phyloP scores from a whole-genome alignment of 192 early-diverging fungal genomes.

The Coemansia sp. region DNA sequence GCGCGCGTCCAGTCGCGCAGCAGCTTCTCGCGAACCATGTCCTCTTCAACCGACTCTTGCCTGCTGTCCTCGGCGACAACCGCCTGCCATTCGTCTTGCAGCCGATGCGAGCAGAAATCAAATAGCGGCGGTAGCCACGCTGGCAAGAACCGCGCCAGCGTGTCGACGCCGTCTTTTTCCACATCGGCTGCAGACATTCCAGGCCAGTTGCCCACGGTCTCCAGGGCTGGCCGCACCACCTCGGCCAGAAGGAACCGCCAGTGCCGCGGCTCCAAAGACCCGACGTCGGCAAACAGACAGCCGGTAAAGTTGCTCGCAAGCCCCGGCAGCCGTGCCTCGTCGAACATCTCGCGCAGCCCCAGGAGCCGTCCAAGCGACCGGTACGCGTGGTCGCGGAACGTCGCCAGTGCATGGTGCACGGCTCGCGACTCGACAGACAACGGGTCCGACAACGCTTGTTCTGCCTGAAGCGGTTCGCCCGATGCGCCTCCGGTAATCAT shows the following conservation, averaged over 20 bases:
- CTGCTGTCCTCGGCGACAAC: not conserved
- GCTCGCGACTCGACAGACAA: conserved; percentile 14
- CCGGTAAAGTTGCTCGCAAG: conserved; percentile 20
- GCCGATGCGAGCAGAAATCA: conserved; percentile 17
- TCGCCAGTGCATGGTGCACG: conserved; percentile 20
- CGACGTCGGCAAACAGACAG: conserved; percentile 37
- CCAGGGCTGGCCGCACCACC: conserved; percentile 21
- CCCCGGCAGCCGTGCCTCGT: conserved; percentile 4
- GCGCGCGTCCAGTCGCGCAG: conserved; percentile 46
- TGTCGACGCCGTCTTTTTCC: not conserved
- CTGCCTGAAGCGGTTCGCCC: not conserved
- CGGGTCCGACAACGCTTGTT: not conserved
- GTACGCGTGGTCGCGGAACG: conserved; percentile 33
- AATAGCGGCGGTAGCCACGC: conserved; percentile 38
- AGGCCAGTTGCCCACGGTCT: conserved; percentile 35
- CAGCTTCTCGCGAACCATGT: conserved; percentile 33
- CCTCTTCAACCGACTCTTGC: conserved; percentile 14
- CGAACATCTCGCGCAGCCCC: conserved; percentile 20
- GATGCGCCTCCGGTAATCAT: conserved; percentile 13
- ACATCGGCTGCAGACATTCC: not conserved
- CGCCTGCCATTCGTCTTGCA: conserved; percentile 26
- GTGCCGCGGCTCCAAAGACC: conserved; percentile 26
- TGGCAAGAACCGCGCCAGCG: conserved; percentile 14
- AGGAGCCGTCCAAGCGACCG: conserved; percentile 28
- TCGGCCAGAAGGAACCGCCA: conserved; percentile 34